Evolutionary conservation across 176 grass and related monocot genomes (phyloP), one percentile per base, ranked within the genome.

Genomic region (Bolboschoenus planiculmis): DNA sequence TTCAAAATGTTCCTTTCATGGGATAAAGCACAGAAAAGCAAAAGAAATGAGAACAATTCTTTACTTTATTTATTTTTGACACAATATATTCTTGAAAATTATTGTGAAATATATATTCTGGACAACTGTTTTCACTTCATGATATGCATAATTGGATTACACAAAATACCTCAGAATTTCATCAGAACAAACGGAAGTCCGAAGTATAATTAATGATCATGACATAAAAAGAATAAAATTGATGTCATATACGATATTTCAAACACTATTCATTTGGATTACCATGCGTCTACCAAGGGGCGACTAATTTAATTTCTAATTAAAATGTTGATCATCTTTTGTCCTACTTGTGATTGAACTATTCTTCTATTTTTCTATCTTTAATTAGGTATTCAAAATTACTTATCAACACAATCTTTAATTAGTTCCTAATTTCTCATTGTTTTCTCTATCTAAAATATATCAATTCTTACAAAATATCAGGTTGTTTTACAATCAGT

Each of bases 21-120:
- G 72, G 72, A 76, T 51, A 74, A 76, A 76, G 71, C 26, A 75
- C 16, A 14, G 13, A 51, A 76, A 76, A 51, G 24, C 50, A 74
- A 51, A 50, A 29, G 6, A 43, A 76, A 51, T 33, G 5, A 76
- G 72, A 75, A 75, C 24, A 75, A 75, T 75, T 76, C 72, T 76
- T 75, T 30, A 27, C 21, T 7, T 75, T 27, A 68, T 20, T 68
- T 70, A 68, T 20, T 68, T 70, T 76, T 76, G 44, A 31, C 44
- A 15, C 44, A 76, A 76, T 76, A 76, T 76, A 76, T 76, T 47
- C 72, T 15, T 76, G 44, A 51, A 76, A 76, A 76, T 26, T 76
- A 76, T 50, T 50, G 10, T 48, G 3, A 76, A 51, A 51, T 76
- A 76, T 76, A 51, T 76, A 76, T 76, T 76, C 72, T 30, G 72